Base-by-base conservation (phyloP, 768 basidiomycete genomes). In the Trametopsis cervina region DNA sequence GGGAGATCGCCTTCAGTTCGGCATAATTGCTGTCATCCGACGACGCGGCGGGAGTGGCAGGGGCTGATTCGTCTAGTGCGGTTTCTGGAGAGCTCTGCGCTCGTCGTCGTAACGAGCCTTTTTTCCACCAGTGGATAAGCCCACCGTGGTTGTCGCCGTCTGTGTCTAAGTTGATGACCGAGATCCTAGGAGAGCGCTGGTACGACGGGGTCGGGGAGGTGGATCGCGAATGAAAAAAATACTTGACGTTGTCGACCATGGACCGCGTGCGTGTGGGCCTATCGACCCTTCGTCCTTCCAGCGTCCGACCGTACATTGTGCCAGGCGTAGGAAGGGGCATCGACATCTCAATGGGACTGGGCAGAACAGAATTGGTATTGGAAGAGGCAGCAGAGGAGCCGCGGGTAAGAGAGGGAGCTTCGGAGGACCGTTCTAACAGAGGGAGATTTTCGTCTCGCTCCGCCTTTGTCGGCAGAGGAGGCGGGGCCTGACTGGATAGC, bases 181-280 rank as follows among this genome's bases (percentile, higher is more conserved):
- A 22, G 15, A 53, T 43, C 36, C 29, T 37, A 17, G 58, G 51
- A 9, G 56, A 55, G 23, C 45, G 46, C 11, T 40, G 39, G 9
- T 46, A 45, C 4, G 52, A 50, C 4, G 55, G 57, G 13, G 65
- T 57, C 4, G 76, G 69, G 13, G 76, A 72, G 12, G 58, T 49
- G 4, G 77, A 63, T 1, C 73, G 75, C 43, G 77, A 67, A 22
- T 69, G 64, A 55, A 86, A 83, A 44, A 86, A 68, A 17, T 70
- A 77, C 55, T 72, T 76, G 47, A 85, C 77, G 54, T 79, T 82
- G 53, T 74, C 78, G 40, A 80, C 75, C 63, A 86, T 71, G 12
- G 78, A 81, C 22, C 74, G 68, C 42, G 71, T 65, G 36, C 73
- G 68, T 52, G 72, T 73, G 10, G 72, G 73, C 21, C 53, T 55